These are phyloP conservation scores for Penicillium sp. DNA, from an alignment of 2,329 filamentous ascomycete species.

Conservation along the genomic window DNA sequence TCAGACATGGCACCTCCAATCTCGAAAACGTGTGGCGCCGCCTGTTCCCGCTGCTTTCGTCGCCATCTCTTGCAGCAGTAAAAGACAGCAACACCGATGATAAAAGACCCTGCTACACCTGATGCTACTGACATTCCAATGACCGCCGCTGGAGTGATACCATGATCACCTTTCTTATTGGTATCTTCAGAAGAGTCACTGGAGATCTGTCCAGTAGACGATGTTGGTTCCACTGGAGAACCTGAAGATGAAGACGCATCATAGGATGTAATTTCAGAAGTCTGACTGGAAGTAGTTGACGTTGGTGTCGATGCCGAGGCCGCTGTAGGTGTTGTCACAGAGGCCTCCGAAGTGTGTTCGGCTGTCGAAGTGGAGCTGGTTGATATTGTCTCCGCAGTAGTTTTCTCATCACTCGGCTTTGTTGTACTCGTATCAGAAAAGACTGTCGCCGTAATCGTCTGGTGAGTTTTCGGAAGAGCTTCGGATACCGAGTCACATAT, in stretches of 20 bases:
- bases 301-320: conserved; percentile 9
- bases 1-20: conserved; percentile 40
- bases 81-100: conserved; percentile 32
- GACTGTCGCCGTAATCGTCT: conserved; percentile 37
- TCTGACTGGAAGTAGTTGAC: conserved; percentile 13
- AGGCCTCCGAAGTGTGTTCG: neutral
- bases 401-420: neutral
- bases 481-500: conserved; percentile 54
- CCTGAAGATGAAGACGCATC: conserved; percentile 17
- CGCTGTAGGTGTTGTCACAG: neutral
- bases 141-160: conserved; percentile 28
- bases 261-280: conserved; percentile 13
- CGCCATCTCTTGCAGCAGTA: conserved; percentile 30
- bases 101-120: conserved; percentile 33
- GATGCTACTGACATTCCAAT: conserved; percentile 38
- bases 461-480: conserved; percentile 33
- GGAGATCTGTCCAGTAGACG: neutral
- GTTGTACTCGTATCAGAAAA: conserved; percentile 16
- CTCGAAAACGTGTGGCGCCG: conserved; percentile 33
- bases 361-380: conserved; percentile 4
- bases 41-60: conserved; percentile 18
- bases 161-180: conserved; percentile 2
- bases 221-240: conserved; percentile 1
- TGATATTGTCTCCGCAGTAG: neutral
- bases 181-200: conserved; percentile 12